Evolutionary conservation across 2,329 filamentous ascomycete genomes (phyloP).

Genomic region (Clonostachys byssicola): DNA sequence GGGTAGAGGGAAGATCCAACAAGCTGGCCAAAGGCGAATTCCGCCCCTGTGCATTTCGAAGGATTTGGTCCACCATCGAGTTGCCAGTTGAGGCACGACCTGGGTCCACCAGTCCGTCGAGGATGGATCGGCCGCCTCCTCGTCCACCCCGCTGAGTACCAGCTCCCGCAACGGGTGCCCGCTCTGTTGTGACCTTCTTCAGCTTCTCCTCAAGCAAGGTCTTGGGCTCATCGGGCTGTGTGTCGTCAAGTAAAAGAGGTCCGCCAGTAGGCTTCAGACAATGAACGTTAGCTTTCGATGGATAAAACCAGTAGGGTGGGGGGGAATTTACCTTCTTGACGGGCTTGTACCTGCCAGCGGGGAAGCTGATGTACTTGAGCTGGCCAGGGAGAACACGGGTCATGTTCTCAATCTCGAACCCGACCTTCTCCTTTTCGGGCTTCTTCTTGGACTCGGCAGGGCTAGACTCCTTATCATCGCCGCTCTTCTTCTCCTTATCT

Average conservation of each 20-base stretch:
- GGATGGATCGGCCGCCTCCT: slow-evolving; percentile 23
- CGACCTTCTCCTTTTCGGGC: slow-evolving; percentile 91
- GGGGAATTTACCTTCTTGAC: slow-evolving; percentile 68
- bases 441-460: slow-evolving; percentile 74
- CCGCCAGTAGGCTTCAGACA: slow-evolving; percentile 76
- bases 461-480: slow-evolving; percentile 54
- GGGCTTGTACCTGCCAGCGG: slow-evolving; percentile 84
- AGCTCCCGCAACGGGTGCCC: slow-evolving; percentile 50
- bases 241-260: slow-evolving; percentile 86
- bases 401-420: slow-evolving; percentile 97
- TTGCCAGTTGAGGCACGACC: slow-evolving; percentile 21
- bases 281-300: slow-evolving; percentile 12
- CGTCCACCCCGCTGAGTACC: slow-evolving; percentile 22
- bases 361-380: slow-evolving; percentile 93
- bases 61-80: slow-evolving; percentile 34
- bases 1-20: slow-evolving; percentile 24
- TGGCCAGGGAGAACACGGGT: slow-evolving; percentile 87
- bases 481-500: slow-evolving; percentile 58
- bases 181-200: slow-evolving; percentile 69
- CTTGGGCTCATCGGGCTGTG: slow-evolving; percentile 73
- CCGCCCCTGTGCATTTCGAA: slow-evolving; percentile 24
- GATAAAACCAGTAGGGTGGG: background rate
- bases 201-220: slow-evolving; percentile 86
- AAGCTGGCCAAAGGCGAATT: slow-evolving; percentile 16
- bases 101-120: slow-evolving; percentile 27